A percentile compares a stretch with the other conserved stretches of the same genome.
Conservation (phyloP, 495 filamentous ascomycete genomes). For the Penicillium robsamsonii region DNA sequence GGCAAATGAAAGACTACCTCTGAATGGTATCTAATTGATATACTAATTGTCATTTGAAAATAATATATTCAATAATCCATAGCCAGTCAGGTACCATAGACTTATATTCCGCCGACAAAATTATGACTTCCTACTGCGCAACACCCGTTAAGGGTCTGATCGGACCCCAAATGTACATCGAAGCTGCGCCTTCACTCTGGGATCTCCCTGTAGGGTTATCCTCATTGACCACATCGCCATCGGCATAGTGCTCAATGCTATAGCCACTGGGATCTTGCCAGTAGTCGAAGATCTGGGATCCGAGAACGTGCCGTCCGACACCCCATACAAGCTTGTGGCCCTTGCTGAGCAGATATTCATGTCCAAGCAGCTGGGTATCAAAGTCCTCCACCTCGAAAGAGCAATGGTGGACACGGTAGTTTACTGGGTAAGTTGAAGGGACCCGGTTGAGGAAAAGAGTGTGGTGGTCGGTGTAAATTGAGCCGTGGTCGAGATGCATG, state of each 20-base stretch:
- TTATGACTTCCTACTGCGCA: background rate
- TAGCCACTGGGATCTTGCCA: constrained; percentile 64
- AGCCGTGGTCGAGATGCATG: constrained; percentile 62
- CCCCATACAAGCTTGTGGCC: constrained; percentile 71
- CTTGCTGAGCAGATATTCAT: constrained; percentile 64
- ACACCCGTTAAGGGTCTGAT: background rate
- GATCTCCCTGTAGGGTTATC: constrained; percentile 45
- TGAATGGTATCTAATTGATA: no score
- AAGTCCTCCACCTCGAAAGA: constrained; percentile 76
- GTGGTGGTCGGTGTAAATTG: constrained; percentile 66
- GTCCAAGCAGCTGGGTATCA: constrained; percentile 70
- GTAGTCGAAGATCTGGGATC: constrained; percentile 76
- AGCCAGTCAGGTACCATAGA: no score
- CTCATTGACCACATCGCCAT: constrained; percentile 64
- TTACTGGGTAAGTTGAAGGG: constrained; percentile 42
- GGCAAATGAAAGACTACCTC: no score
- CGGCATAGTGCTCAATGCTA: constrained; percentile 69
- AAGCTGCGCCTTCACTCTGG: background rate
- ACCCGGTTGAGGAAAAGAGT: constrained; percentile 65
- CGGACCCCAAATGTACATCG: background rate
- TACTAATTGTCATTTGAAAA: no score
- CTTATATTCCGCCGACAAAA: background rate
- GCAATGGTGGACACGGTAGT: constrained; percentile 60
- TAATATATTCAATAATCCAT: background rate
- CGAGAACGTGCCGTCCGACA: constrained; percentile 70